Evolutionary conservation across 2,329 filamentous ascomycete species (phyloP).

Genomic region (Pseudogymnoascus sp.): DNA sequence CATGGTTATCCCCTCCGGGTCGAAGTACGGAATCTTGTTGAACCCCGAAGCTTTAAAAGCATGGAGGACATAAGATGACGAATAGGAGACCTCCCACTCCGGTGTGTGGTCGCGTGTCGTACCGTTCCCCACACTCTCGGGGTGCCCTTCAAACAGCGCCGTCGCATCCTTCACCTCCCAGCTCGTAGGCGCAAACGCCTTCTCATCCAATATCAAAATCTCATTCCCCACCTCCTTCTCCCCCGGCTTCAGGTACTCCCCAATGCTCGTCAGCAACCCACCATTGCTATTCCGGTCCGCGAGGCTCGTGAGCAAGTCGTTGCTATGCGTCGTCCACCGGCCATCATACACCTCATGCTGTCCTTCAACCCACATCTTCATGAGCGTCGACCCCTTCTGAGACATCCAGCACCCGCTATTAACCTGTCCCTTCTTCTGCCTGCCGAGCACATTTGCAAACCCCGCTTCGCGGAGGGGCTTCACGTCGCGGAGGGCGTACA

Average conservation of each 20-base stretch:
- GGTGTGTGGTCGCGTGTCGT: not conserved
- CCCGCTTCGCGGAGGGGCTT: conserved; percentile 14
- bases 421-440: not conserved
- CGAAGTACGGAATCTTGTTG: not conserved
- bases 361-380: conserved; percentile 9
- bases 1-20: not conserved
- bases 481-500: conserved; percentile 18
- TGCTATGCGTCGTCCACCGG: conserved; percentile 27
- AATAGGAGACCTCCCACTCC: not conserved
- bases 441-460: conserved; percentile 14
- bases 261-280: conserved; percentile 20
- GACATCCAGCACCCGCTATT: conserved; percentile 16
- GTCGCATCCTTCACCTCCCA: not conserved
- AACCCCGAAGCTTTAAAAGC: not conserved
- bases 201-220: conserved; percentile 5
- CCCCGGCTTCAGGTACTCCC: not conserved
- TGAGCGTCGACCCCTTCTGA: not conserved
- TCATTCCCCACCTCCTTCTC: conserved; percentile 1
- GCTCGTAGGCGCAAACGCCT: not conserved
- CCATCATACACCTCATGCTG: conserved; percentile 25
- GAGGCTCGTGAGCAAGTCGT: conserved; percentile 22
- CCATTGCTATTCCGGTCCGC: conserved; percentile 21
- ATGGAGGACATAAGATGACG: not conserved
- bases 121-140: not conserved
- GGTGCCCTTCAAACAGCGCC: not conserved